A percentile compares a stretch with the other conserved stretches of the same genome.
Evolutionary conservation across 306 rosid species (phyloP).

Genomic region (Lablab purpureus): DNA sequence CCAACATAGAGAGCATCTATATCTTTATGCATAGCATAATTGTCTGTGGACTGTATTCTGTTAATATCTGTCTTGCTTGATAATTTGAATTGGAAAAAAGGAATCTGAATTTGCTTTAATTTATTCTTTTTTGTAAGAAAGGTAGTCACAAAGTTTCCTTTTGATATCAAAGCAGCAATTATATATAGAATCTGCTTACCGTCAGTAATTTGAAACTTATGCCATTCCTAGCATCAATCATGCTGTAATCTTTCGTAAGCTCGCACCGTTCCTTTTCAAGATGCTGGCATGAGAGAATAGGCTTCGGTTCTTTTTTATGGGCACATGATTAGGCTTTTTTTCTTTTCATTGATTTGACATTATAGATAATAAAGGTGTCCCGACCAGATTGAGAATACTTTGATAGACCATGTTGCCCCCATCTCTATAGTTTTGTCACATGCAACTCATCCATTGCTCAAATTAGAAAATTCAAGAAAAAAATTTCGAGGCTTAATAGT

Average conservation of each 20-base stretch:
- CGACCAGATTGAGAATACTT: slow-evolving; percentile 26
- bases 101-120: slow-evolving; percentile 59
- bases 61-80: slow-evolving; percentile 38
- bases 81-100: slow-evolving; percentile 40
- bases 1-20: slow-evolving; percentile 47
- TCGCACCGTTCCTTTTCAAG: slow-evolving; percentile 38
- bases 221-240: slow-evolving; percentile 50
- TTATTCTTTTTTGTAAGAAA: slow-evolving; percentile 51
- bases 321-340: background rate
- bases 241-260: slow-evolving; percentile 42
- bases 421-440: slow-evolving; percentile 22
- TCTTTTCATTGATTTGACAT: slow-evolving; percentile 8
- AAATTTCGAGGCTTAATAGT: background rate
- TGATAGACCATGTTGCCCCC: slow-evolving; percentile 19
- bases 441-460: slow-evolving; percentile 10
- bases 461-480: background rate
- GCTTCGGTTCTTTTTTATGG: background rate
- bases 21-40: slow-evolving; percentile 50
- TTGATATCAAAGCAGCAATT: slow-evolving; percentile 49
- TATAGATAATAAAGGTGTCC: slow-evolving; percentile 12
- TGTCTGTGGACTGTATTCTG: slow-evolving; percentile 55
- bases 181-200: slow-evolving; percentile 46
- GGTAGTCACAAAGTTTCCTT: slow-evolving; percentile 38
- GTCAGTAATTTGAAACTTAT: slow-evolving; percentile 42
- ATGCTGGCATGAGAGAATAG: slow-evolving; percentile 23